Percentiles rank a stretch among this genome's conserved stretches.
phyloP scores from a whole-genome alignment of 352 stramenopile species.

The Phytophthora multivora region DNA sequence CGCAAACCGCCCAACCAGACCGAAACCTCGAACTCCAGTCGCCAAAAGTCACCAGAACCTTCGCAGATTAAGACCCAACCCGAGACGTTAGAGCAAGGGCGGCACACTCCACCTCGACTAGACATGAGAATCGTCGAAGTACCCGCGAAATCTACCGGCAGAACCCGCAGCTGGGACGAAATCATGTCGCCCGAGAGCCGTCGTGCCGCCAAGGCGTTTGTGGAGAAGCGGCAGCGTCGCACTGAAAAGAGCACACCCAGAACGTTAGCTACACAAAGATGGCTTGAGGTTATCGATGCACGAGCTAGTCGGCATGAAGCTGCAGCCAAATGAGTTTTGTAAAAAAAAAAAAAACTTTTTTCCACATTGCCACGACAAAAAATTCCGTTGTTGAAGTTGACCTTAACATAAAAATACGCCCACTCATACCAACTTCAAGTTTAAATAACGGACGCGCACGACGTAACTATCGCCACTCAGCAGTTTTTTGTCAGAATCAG shows the following conservation, averaged over 20 bases:
- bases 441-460: constrained; percentile 4
- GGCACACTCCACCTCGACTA: constrained; percentile 16
- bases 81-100: neutral
- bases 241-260: constrained; percentile 54
- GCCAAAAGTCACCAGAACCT: neutral
- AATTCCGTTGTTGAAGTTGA: constrained; percentile 9
- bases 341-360: constrained; percentile 6
- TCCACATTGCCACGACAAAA: constrained; percentile 3
- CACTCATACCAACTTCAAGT: neutral
- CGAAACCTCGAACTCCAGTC: neutral
- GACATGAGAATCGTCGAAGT: constrained; percentile 37
- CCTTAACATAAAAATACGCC: neutral
- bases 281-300: constrained; percentile 60
- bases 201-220: constrained; percentile 62
- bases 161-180: constrained; percentile 20
- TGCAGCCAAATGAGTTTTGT: neutral
- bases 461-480: constrained; percentile 5
- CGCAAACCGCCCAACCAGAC: constrained; percentile 10
- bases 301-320: constrained; percentile 11
- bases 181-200: constrained; percentile 58
- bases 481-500: constrained; percentile 14
- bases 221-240: constrained; percentile 65
- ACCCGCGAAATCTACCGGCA: neutral
- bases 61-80: constrained; percentile 3
- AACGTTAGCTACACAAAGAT: constrained; percentile 67